Percentiles rank a stretch among this genome's conserved stretches.
phyloP scores from a whole-genome alignment of 495 filamentous ascomycete genomes.

The Lophiostoma macrostomum region DNA sequence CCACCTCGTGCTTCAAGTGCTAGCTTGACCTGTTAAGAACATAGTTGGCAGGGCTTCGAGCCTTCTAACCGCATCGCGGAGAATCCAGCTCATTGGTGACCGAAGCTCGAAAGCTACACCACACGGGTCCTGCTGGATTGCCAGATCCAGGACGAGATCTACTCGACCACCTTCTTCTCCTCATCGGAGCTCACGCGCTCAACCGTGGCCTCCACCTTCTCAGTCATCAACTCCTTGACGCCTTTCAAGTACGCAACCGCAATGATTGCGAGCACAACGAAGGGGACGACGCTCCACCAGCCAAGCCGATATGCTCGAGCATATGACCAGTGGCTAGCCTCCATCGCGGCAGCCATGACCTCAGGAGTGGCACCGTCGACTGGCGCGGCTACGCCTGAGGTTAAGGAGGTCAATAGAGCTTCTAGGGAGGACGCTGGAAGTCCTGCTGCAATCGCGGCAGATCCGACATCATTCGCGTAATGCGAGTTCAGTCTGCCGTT shows the following conservation, averaged over 20 bases:
- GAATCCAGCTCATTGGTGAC: no score
- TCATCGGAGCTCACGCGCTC: constrained; percentile 17
- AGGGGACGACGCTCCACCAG: constrained; percentile 54
- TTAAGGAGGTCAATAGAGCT: constrained; percentile 39
- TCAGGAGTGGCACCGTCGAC: constrained; percentile 40
- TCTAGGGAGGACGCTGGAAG: constrained; percentile 43
- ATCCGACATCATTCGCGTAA: constrained; percentile 42
- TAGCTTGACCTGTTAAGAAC: no score
- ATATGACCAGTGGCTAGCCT: constrained; percentile 45
- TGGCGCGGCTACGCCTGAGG: not conserved
- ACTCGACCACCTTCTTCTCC: no score
- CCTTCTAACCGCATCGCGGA: no score
- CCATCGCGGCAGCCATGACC: constrained; percentile 42
- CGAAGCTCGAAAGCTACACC: no score
- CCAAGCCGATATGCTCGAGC: constrained; percentile 47
- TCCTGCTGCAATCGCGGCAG: constrained; percentile 43
- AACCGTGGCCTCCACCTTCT: constrained; percentile 38
- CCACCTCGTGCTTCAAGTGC: no score
- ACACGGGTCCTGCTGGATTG: no score
- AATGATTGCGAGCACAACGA: constrained; percentile 50
- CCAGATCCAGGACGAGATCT: no score
- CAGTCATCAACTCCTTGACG: constrained; percentile 42
- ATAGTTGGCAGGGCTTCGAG: no score
- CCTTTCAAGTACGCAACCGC: constrained; percentile 47
- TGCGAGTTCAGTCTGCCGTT: constrained; percentile 46